These are phyloP conservation scores for Cardamine occulta DNA, from an alignment of 345 rosid species.

Conservation along the genomic window DNA sequence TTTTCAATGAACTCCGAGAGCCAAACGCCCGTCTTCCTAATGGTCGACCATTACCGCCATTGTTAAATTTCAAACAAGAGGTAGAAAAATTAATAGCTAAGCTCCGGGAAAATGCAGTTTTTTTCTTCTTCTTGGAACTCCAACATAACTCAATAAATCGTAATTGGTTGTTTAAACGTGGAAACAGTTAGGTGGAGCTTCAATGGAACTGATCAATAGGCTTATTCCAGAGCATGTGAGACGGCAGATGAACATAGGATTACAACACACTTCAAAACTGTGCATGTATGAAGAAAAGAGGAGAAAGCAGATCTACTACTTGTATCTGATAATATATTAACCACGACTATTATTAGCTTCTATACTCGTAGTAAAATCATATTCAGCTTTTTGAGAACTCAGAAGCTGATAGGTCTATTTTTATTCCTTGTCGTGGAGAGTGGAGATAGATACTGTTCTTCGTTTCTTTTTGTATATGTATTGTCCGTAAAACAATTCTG, in stretches of 20 bases:
- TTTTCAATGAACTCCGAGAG: slow-evolving; percentile 82
- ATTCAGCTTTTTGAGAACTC: too few species aligned
- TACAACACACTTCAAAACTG: slow-evolving; percentile 12
- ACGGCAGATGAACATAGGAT: slow-evolving; percentile 50
- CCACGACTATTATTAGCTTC: too few species aligned
- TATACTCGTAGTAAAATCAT: too few species aligned
- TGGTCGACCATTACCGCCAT: slow-evolving; percentile 64
- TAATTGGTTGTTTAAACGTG: not conserved
- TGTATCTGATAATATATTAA: slow-evolving; percentile 30
- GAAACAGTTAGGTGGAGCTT: slow-evolving; percentile 63
- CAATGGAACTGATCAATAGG: slow-evolving; percentile 63
- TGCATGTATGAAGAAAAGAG: slow-evolving; percentile 10
- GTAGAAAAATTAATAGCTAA: slow-evolving; percentile 23
- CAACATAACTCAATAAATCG: not conserved
- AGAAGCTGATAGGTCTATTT: too few species aligned
- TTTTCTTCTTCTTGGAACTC: not conserved
- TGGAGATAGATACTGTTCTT: not conserved
- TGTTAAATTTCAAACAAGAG: slow-evolving; percentile 82
- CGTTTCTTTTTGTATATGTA: too few species aligned
- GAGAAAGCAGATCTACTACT: slow-evolving; percentile 14
- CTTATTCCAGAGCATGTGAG: slow-evolving; percentile 68
- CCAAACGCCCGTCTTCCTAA: slow-evolving; percentile 73
- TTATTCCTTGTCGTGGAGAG: slow-evolving; percentile 8
- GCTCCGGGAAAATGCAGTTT: not conserved
- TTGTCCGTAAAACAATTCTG: not conserved